Evolutionary conservation across 305 asterid species (phyloP), one percentile per base, ranked within the genome.

Genomic region (Euphrasia arctica): DNA sequence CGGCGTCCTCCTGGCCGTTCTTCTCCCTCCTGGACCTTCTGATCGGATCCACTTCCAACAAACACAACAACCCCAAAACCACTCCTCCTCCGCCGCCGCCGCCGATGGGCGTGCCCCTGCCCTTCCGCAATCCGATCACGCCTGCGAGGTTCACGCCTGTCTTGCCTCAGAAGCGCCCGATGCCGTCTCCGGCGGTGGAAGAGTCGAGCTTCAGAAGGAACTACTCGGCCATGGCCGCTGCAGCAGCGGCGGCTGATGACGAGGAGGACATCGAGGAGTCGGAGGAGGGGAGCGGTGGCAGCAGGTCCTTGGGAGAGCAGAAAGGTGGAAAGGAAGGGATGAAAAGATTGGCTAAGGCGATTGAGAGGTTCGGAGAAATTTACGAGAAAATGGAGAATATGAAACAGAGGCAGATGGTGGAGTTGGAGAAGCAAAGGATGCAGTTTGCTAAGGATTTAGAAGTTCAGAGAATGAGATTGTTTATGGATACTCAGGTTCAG

Each of bases 361-460:
- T 91, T 4, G 88, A 83, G 78, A 82, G 78, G 70, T 86, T 91
- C 72, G 96, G 95, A 32, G 87, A 85, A 71, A 80, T 83, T 15
- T 91, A 85, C 25, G 89, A 91, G 86, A 86, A 82, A 70, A 91
- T 89, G 65, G 98, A 91, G 77, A 72, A 74, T 47, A 81, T 82
- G 94, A 91, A 89, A 66, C 95, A 86, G 86, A 85, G 80, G 72
- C 96, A 89, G 77, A 86, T 86, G 86, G 75, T 89, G 74, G 98
- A 91, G 75, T 62, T 91, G 79, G 98, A 91, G 83, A 91, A 91
- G 77, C 92, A 89, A 82, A 83, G 96, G 82, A 89, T 91, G 92
- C 94, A 85, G 76, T 85, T 91, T 76, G 85, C 94, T 9, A 89
- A 85, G 72, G 96, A 91, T 73, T 77, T 91, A 80, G 98, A 91